These are phyloP conservation scores for Magnolia sinica DNA, from an alignment of 164 flowering plant species.

Conservation along the genomic window DNA sequence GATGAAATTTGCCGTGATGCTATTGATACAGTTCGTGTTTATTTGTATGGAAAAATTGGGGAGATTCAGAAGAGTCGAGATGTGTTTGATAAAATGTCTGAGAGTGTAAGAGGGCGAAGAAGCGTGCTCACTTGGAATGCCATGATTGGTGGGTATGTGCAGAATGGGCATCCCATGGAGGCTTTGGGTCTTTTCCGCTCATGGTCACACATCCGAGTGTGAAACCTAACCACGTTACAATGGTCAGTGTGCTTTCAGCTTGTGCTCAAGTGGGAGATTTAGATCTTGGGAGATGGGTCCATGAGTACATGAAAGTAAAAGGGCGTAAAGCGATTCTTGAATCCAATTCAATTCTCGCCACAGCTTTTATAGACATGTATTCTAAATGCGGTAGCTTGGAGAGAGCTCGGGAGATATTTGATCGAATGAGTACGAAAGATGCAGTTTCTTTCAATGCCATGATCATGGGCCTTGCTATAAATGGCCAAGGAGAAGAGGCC, in stretches of 20 bases:
- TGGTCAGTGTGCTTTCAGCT: slow-evolving; percentile 67
- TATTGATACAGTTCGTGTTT: slow-evolving; percentile 37
- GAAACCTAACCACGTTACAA: slow-evolving; percentile 68
- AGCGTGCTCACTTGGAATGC: slow-evolving; percentile 59
- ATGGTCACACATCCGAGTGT: slow-evolving; percentile 26
- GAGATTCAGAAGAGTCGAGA: slow-evolving; percentile 42
- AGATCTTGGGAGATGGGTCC: slow-evolving; percentile 54
- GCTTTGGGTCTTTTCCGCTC: slow-evolving; percentile 44
- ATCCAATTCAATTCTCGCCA: slow-evolving; percentile 14
- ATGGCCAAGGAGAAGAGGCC: slow-evolving; percentile 57
- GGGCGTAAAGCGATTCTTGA: slow-evolving; percentile 37
- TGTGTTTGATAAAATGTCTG: slow-evolving; percentile 33
- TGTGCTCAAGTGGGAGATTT: slow-evolving; percentile 66
- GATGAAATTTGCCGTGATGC: slow-evolving; percentile 10
- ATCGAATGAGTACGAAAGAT: slow-evolving; percentile 38
- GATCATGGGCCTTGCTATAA: slow-evolving; percentile 65
- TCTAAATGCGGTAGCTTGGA: slow-evolving; percentile 56
- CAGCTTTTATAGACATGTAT: slow-evolving; percentile 68
- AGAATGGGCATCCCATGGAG: slow-evolving; percentile 47
- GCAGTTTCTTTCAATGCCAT: slow-evolving; percentile 59
- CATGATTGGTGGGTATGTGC: slow-evolving; percentile 48
- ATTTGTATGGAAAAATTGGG: slow-evolving; percentile 55
- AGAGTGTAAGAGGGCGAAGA: slow-evolving; percentile 17
- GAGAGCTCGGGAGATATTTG: slow-evolving; percentile 41
- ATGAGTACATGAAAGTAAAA: slow-evolving; percentile 29